Evolutionary conservation across 208 protist genomes (phyloP).

Genomic region (Leishmania amazonensis): DNA sequence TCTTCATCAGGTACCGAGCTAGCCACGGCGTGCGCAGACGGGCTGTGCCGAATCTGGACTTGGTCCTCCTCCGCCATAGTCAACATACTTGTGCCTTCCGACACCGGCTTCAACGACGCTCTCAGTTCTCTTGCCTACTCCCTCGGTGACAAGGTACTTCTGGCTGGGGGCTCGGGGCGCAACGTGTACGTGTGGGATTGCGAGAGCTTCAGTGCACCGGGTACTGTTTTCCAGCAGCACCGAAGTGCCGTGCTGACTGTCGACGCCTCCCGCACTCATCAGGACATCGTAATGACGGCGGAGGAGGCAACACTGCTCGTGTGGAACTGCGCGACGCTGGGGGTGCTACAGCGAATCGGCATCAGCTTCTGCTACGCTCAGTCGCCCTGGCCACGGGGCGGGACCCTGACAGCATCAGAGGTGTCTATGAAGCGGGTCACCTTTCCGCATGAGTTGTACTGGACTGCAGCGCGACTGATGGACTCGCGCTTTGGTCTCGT

Average conservation of each 20-base stretch:
- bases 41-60: slow-evolving; percentile 35
- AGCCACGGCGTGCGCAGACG: slow-evolving; percentile 35
- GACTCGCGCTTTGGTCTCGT: slow-evolving; percentile 12
- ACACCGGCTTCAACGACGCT: slow-evolving; percentile 16
- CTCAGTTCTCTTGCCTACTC: slow-evolving; percentile 22
- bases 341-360: slow-evolving; percentile 13
- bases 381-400: not conserved
- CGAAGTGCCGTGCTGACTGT: slow-evolving; percentile 12
- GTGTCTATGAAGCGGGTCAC: not conserved
- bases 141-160: not conserved
- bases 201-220: slow-evolving; percentile 1
- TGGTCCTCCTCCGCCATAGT: slow-evolving; percentile 13
- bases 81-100: slow-evolving; percentile 11
- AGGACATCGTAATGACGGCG: slow-evolving; percentile 21
- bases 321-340: slow-evolving; percentile 29
- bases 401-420: not conserved
- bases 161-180: slow-evolving; percentile 11
- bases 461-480: slow-evolving; percentile 18
- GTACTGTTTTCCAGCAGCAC: slow-evolving; percentile 3
- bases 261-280: slow-evolving; percentile 8
- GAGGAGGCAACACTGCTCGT: slow-evolving; percentile 31
- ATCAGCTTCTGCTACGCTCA: slow-evolving; percentile 3
- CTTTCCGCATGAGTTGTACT: slow-evolving; percentile 6
- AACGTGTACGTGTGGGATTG: slow-evolving; percentile 22
- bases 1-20: slow-evolving; percentile 11